Evolutionary conservation across 1,284 basidiomycete species (phyloP), one percentile per base, ranked within the genome.

Genomic region (Coriolopsis trogii): DNA sequence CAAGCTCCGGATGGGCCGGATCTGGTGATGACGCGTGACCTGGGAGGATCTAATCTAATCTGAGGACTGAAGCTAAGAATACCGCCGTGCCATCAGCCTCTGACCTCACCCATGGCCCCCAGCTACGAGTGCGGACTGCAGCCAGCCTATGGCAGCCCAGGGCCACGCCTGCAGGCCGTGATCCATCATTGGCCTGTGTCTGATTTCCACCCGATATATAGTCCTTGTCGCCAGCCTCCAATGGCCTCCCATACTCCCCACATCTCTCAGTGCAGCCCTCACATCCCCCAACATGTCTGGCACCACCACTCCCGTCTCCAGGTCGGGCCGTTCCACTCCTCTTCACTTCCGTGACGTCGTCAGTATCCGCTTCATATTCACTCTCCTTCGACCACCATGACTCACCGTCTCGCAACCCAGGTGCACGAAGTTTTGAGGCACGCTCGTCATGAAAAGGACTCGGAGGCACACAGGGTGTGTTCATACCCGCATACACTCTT

Each of bases 381-480:
- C 23, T 39, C 33, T 46, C n/a, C n/a, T n/a, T n/a, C 24, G 41
- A 10, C 10, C 30, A 36, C 28, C n/a, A n/a, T 25, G 5, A 42
- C 47, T 75, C 47, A 71, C 73, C 41, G 70, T 63, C 10, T n/a
- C n/a, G n/a, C n/a, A n/a, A n/a, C 13, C 4, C 51, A 64, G 63
- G 55, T 64, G 21, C 57, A 68, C 50, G 69, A 73, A 50, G 70
- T 76, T 50, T 73, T 72, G 46, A 70, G 66, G 53, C 60, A 67
- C 29, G 63, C 77, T 70, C 84, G 76, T 60, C 80, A 86, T 56
- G 92, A 94, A 66, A 81, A 84, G 53, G 84, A 92, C 46, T 92
- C 89, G 1, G 90, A 92, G 69, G 93, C 93, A 3, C 91, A 94
- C 71, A 82, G 84, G 76, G 91, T 88, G 67, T 56, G 28, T 44